These are phyloP conservation scores for Glarea lozoyensis DNA, from an alignment of 495 filamentous ascomycete species.

Conservation along the genomic window DNA sequence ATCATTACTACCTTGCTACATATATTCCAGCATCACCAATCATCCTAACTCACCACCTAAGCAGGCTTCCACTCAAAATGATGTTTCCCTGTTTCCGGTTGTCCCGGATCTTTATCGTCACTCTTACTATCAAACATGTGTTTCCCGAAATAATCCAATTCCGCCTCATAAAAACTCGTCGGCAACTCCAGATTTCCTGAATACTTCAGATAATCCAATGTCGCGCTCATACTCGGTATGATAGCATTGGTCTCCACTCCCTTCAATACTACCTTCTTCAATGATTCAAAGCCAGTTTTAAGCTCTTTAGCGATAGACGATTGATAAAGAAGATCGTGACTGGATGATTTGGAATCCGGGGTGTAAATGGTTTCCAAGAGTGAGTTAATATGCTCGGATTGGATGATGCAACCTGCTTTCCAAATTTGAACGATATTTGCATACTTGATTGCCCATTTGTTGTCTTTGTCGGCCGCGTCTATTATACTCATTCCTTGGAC, in stretches of 20 bases:
- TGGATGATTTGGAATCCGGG: background rate
- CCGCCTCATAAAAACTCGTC: constrained; percentile 65
- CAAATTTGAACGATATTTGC: constrained; percentile 56
- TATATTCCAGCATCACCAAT: no score
- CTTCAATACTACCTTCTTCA: constrained; percentile 51
- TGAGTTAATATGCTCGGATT: constrained; percentile 56
- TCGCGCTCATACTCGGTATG: constrained; percentile 54
- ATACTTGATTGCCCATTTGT: constrained; percentile 56
- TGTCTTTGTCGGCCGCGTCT: constrained; percentile 46
- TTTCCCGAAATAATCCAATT: constrained; percentile 69
- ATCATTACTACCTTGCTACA: background rate
- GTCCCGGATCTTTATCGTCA: constrained; percentile 29
- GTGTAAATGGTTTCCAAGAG: constrained; percentile 38
- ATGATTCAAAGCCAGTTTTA: constrained; percentile 34
- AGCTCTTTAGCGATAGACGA: constrained; percentile 44
- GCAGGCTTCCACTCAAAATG: constrained; percentile 52
- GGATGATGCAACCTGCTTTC: constrained; percentile 68
- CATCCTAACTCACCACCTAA: constrained; percentile 13
- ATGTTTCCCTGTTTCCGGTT: constrained; percentile 40
- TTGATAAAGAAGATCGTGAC: constrained; percentile 38
- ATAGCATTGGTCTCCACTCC: constrained; percentile 52
- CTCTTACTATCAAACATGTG: constrained; percentile 54
- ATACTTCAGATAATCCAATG: constrained; percentile 64
- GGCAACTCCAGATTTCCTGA: constrained; percentile 45
- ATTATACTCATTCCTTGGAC: constrained; percentile 63